A percentile compares a stretch with the other conserved stretches of the same genome.
Conservation (phyloP, 129 eudicot species). For the Artemisia tridentata region DNA sequence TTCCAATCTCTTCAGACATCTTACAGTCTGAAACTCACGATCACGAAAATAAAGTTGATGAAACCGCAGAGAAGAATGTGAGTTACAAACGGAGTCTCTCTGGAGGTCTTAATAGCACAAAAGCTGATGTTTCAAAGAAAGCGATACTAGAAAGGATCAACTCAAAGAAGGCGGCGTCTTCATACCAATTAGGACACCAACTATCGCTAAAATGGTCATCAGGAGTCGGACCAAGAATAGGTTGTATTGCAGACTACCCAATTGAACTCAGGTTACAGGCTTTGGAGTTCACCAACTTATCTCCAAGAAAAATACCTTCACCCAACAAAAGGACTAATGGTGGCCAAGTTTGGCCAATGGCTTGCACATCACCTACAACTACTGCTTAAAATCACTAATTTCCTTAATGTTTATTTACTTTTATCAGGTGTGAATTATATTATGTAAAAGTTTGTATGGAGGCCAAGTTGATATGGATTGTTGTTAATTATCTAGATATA, state of each 20-base stretch:
- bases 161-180: slow-evolving; percentile 61
- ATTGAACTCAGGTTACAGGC: slow-evolving; percentile 83
- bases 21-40: slow-evolving; percentile 10
- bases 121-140: slow-evolving; percentile 60
- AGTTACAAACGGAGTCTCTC: slow-evolving; percentile 73
- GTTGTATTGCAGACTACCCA: slow-evolving; percentile 94
- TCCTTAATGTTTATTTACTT: neutral
- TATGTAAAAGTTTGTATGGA: slow-evolving; percentile 12
- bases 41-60: slow-evolving; percentile 19
- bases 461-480: slow-evolving; percentile 13
- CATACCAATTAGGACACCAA: slow-evolving; percentile 80
- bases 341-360: slow-evolving; percentile 33
- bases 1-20: slow-evolving; percentile 20
- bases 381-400: slow-evolving; percentile 20
- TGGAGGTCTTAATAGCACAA: slow-evolving; percentile 84
- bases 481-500: neutral
- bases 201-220: slow-evolving; percentile 84
- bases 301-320: slow-evolving; percentile 48
- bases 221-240: slow-evolving; percentile 91
- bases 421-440: slow-evolving; percentile 2
- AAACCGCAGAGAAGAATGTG: slow-evolving; percentile 22
- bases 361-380: slow-evolving; percentile 22
- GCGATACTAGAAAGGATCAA: slow-evolving; percentile 75
- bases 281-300: slow-evolving; percentile 71
- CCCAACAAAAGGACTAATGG: slow-evolving; percentile 18